Conservation (phyloP, 2,329 filamentous ascomycete genomes). For the Diaporthe caulivora region DNA sequence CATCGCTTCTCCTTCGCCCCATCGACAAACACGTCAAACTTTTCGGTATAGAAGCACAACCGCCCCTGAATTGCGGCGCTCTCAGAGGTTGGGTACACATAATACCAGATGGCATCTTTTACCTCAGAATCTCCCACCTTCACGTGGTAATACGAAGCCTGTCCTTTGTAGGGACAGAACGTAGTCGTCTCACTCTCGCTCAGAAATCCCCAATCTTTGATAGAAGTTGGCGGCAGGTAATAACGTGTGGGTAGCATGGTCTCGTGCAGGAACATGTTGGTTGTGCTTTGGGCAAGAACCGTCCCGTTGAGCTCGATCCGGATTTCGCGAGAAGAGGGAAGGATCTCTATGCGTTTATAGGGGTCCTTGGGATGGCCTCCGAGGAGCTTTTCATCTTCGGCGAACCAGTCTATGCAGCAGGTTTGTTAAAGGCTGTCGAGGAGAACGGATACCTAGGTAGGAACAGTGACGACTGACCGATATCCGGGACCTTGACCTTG, state of each 20-base stretch:
- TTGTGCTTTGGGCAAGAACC: conserved; percentile 59
- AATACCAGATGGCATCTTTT: conserved; percentile 72
- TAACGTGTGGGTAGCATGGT: conserved; percentile 70
- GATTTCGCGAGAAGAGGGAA: conserved; percentile 66
- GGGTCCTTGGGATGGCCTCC: conserved; percentile 73
- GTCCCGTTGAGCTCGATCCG: conserved; percentile 61
- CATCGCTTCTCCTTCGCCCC: conserved; percentile 51
- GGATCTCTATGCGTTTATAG: conserved; percentile 73
- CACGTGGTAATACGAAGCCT: conserved; percentile 72
- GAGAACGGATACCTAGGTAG: neutral
- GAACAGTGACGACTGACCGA: conserved; percentile 35
- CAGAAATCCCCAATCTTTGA: conserved; percentile 58
- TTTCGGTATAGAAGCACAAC: conserved; percentile 77
- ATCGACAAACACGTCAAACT: conserved; percentile 72
- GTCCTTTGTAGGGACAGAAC: conserved; percentile 76
- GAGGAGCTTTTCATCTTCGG: conserved; percentile 52
- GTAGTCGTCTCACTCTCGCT: conserved; percentile 64
- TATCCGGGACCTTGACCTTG: conserved; percentile 38
- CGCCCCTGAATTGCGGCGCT: conserved; percentile 66
- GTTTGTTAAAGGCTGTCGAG: neutral
- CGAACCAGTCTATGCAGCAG: conserved; percentile 51
- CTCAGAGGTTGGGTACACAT: conserved; percentile 68
- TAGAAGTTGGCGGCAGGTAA: conserved; percentile 67
- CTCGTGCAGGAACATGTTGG: conserved; percentile 69
- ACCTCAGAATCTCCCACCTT: conserved; percentile 57